Evolutionary conservation across 2,329 filamentous ascomycete species (phyloP), one percentile per base, ranked within the genome.

Genomic region (Diplodia corticola): DNA sequence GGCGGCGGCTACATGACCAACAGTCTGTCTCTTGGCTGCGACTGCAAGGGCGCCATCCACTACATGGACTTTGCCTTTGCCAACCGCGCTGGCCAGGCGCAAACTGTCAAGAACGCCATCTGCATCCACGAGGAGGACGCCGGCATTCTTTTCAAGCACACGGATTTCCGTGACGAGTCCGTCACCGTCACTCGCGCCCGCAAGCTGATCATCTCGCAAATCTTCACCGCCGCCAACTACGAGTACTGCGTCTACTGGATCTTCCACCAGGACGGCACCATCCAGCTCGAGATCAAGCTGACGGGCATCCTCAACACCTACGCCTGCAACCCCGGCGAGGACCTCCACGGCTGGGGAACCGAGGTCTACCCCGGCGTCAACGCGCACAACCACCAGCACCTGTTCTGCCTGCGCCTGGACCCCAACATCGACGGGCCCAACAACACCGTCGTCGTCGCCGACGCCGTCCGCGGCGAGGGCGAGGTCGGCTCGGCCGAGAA

Each of bases 191-290:
- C 93, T 0, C 89, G 93, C 28, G 92, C 89, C 1, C 88, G 92
- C 64, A 96, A 95, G 76, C 86, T 97, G 67, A 85, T 97, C 74
- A 85, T 97, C 70, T 93, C 92, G 70, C 93, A 97, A 71, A 90
- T 97, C 74, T 97, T 97, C 80, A 97, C 93, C 0, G 93, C 93
- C 0, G 93, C 93, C 28, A 97, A 97, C 82, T 97, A 97, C 80
- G 93, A 97, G 77, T 97, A 97, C 79, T 90, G 89, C 73, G 84
- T 88, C 6, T 89, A 94, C 81, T 96, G 92, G 92, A 89, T 93
- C 71, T 93, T 96, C 81, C 91, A 94, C 77, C 92, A 95, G 78
- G 93, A 97, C 72, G 93, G 93, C 44, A 96, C 92, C 0, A 89
- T 97, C 69, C 93, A 97, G 80, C 89, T 94, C 12, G 93, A 97